A percentile compares a stretch with the other conserved stretches of the same genome.
These are phyloP conservation scores for Metschnikowia amazonensis DNA, from an alignment of 805 yeast genomes.

Conservation along the genomic window DNA sequence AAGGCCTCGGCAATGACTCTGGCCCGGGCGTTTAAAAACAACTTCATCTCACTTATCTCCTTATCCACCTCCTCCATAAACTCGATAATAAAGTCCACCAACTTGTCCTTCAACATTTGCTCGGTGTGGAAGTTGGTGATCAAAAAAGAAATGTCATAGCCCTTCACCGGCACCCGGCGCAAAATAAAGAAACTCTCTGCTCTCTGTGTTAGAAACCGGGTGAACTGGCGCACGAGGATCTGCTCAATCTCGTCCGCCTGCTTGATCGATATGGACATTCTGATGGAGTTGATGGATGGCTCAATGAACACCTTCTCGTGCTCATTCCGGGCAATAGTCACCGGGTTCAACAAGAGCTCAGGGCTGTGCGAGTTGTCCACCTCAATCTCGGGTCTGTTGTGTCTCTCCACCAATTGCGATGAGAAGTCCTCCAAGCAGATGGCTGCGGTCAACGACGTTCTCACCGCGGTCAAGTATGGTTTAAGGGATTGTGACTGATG, in stretches of 20 bases:
- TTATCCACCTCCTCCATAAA: constrained; percentile 99
- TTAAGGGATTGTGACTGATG: constrained; percentile 90
- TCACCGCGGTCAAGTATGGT: constrained; percentile 91
- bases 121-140: constrained; percentile 94
- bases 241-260: constrained; percentile 97
- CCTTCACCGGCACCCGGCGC: constrained; percentile 85
- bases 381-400: constrained; percentile 95
- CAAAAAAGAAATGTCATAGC: constrained; percentile 89
- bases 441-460: constrained; percentile 90
- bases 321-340: constrained; percentile 88
- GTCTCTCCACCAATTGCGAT: constrained; percentile 94
- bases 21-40: constrained; percentile 94
- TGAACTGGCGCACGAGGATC: constrained; percentile 89
- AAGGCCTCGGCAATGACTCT: constrained; percentile 97
- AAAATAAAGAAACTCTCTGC: constrained; percentile 92
- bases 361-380: constrained; percentile 66
- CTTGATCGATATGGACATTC: constrained; percentile 88
- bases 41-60: constrained; percentile 97
- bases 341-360: constrained; percentile 82
- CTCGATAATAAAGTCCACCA: constrained; percentile 94
- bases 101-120: constrained; percentile 89
- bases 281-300: constrained; percentile 86
- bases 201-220: constrained; percentile 88
- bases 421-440: constrained; percentile 89
- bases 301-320: constrained; percentile 90